Evolutionary conservation across 179 eudicot genomes (phyloP).

Genomic region (Beta corolliflora): DNA sequence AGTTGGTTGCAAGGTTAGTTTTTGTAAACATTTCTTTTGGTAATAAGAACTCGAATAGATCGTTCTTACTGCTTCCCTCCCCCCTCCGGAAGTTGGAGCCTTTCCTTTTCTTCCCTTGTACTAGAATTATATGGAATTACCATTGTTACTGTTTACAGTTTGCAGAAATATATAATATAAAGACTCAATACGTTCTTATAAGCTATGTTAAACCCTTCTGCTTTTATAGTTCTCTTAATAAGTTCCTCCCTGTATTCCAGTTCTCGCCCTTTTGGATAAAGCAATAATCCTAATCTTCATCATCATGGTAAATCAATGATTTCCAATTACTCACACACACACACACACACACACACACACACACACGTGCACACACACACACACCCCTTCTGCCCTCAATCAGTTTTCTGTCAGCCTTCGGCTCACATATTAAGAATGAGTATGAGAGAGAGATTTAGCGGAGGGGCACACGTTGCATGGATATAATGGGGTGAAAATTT

Average conservation of each 20-base stretch:
- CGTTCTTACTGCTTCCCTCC: neutral
- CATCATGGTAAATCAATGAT: neutral
- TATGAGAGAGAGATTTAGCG: too few relatives aligned
- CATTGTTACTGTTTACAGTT: neutral
- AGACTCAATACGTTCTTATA: neutral
- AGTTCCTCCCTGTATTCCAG: neutral
- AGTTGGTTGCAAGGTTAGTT: slow-evolving; percentile 76
- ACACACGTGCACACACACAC: too few relatives aligned
- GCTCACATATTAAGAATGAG: too few relatives aligned
- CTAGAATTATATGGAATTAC: neutral
- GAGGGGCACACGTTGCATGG: too few relatives aligned
- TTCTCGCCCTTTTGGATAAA: neutral
- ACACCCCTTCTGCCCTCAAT: too few relatives aligned
- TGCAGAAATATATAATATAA: neutral
- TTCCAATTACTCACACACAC: neutral
- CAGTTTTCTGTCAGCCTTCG: too few relatives aligned
- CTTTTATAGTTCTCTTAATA: neutral
- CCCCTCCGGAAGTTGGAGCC: neutral
- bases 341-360: too few relatives aligned
- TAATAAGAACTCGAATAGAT: neutral
- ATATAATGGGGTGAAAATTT: too few relatives aligned
- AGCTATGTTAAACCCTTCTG: neutral
- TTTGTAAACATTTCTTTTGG: neutral
- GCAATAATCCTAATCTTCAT: neutral
- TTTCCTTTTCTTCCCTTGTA: neutral